Conservation (phyloP, 257 asterid species). For the Verbascum thapsus region DNA sequence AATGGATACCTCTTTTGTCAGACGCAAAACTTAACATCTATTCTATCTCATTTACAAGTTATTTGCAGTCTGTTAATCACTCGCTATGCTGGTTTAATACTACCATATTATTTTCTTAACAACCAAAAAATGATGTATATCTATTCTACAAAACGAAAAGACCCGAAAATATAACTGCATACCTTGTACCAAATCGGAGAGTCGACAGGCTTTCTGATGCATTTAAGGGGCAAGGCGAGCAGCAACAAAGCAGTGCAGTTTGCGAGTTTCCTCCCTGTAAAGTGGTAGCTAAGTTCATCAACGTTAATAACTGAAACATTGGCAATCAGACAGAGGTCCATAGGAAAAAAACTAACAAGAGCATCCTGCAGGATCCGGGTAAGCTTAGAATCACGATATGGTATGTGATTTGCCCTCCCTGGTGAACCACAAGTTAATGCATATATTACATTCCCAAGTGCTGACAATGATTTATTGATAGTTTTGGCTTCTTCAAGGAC, state of each 20-base stretch:
- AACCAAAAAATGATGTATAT: neutral
- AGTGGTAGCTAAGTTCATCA: constrained; percentile 34
- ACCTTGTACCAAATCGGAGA: constrained; percentile 91
- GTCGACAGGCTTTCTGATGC: constrained; percentile 79
- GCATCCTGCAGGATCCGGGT: constrained; percentile 82
- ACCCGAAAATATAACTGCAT: constrained; percentile 20
- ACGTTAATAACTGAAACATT: constrained; percentile 11
- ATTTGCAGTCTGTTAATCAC: too few relatives aligned
- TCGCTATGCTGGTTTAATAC: too few relatives aligned
- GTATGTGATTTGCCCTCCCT: constrained; percentile 69
- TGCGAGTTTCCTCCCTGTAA: constrained; percentile 78
- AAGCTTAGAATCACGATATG: constrained; percentile 87
- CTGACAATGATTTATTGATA: constrained; percentile 81
- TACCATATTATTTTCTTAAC: too few relatives aligned
- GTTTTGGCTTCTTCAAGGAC: constrained; percentile 93
- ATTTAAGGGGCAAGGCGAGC: constrained; percentile 86
- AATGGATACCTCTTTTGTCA: too few relatives aligned
- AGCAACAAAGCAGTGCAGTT: constrained; percentile 84
- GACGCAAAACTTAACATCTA: too few relatives aligned
- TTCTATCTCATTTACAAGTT: too few relatives aligned
- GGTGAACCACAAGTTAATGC: constrained; percentile 58
- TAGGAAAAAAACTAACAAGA: constrained; percentile 57
- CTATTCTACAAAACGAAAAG: neutral
- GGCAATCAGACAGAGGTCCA: constrained; percentile 21
- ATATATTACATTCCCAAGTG: constrained; percentile 88